Evolutionary conservation across 768 basidiomycete species (phyloP), one percentile per base, ranked within the genome.

Genomic region (Lentinus tigrinus): DNA sequence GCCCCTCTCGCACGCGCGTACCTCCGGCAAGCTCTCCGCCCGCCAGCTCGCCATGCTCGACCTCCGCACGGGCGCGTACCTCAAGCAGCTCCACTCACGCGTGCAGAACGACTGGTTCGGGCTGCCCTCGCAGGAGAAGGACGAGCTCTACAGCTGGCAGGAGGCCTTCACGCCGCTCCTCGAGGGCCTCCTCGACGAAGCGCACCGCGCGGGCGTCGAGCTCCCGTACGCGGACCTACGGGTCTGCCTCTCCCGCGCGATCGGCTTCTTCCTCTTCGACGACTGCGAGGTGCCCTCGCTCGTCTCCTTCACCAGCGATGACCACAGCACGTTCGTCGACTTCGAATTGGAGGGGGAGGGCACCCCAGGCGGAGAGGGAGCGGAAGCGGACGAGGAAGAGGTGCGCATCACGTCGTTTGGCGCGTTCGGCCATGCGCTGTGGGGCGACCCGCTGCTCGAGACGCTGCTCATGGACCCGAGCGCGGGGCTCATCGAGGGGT

Each of bases 21-120:
- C 65, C 65, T 65, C 31, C 60, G 69, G 31, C 66, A 70, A 60
- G 72, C 27, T 73, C 76, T 27, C 73, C 56, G 74, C 75, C 3
- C 70, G 72, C 3, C 63, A 73, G 21, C 77, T 68, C 3, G 65
- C 78, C 3, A 70, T 77, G 19, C 65, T 90, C 55, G 85, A 90
- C 56, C 75, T 87, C n/a, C 74, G 78, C 52, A 73, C 89, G 2
- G 90, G 89, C 7, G 70, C 76, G 34, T 76, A 82, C 64, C 78
- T 91, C 37, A 81, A 81, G 6, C 77, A 83, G 56, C 73, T 89
- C n/a, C 89, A 91, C 65, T 76, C 70, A 11, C 73, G 74, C 23
- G 77, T 88, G n/a, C 85, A 87, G 66, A 89, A 88, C 73, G 87
- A 91, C 65, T 90, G 84, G 84, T 91, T 84, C 62, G 89, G 89